These are phyloP conservation scores for Conringia planisiliqua DNA, from an alignment of 345 rosid species.

Conservation along the genomic window DNA sequence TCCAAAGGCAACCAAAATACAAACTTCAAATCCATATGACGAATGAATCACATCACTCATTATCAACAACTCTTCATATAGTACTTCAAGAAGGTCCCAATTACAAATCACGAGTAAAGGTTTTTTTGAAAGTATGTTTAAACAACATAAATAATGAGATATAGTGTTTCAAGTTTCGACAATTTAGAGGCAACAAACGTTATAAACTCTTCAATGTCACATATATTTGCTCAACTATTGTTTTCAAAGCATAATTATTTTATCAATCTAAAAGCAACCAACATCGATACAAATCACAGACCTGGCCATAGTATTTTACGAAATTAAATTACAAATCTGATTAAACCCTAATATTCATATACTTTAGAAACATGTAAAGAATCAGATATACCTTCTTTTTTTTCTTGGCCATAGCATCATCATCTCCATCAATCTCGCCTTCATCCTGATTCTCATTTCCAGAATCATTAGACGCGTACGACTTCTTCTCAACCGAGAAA, in stretches of 20 bases:
- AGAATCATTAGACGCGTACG: neutral
- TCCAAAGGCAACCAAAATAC: neutral
- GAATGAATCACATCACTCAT: neutral
- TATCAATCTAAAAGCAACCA: neutral
- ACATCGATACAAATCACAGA: neutral
- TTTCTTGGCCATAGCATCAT: conserved; percentile 47
- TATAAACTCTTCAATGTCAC: neutral
- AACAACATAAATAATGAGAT: neutral
- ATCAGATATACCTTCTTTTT: conserved; percentile 45
- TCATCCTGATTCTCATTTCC: conserved; percentile 30
- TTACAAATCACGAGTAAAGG: neutral
- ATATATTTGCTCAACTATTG: neutral
- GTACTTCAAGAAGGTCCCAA: neutral
- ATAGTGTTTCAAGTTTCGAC: neutral
- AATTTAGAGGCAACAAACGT: neutral
- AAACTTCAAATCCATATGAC: neutral
- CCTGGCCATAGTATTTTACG: no score
- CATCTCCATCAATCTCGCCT: conserved; percentile 17
- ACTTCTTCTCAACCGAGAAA: conserved; percentile 6
- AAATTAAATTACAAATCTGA: neutral
- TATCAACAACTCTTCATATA: neutral
- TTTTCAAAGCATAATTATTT: neutral
- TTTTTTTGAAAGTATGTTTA: no score
- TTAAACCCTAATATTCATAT: neutral
- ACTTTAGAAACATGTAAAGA: neutral